Evolutionary conservation across 306 rosid genomes (phyloP), one percentile per base, ranked within the genome.

Genomic region (Astragalus membranaceus): DNA sequence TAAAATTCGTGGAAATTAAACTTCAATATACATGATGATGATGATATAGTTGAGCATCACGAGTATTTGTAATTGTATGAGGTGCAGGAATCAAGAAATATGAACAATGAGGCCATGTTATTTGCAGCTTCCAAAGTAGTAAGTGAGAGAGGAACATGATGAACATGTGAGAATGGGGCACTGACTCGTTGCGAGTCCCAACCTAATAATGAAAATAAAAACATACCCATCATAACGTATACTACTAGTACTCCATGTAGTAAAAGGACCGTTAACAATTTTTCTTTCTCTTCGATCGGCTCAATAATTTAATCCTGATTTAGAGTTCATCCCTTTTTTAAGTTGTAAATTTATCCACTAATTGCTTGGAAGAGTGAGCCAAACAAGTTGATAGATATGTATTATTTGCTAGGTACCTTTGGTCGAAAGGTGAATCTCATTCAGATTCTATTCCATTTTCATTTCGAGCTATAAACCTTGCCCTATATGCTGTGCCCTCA

Each of bases 101-200:
- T 41, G 16, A 13, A 55, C 2, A 7, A 8, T 8, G 20, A 55
- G 68, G 16, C 59, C 77, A 64, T 49, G 67, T 70, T 66, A 33
- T 57, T 76, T 33, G 58, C 75, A 53, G 67, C 73, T 75, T 72
- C 17, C 75, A 15, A 81, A 35, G 71, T 43, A 64, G 64, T 15
- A 13, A 44, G 14, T 10, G 33, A 48, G 50, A 33, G 48, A 58
- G 60, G 69, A 32, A 13, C 2, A 6, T 6, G 39, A 6, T 6
- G 39, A 35, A 35, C 39, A 26, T 81, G 51, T 46, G 16, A 5
- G 7, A 46, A 84, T 79, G 88, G 77, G 84, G n/a, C n/a, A 26
- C 30, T 26, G 58, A 61, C 10, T 51, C 46, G 73, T 33, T 62
- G 52, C 85, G 65, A 35, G 54, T 81, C 88, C 84, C 84, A 64